A percentile compares a stretch with the other conserved stretches of the same genome.
phyloP scores from a whole-genome alignment of 1,284 basidiomycete species.

The Apiotrichum gracile region DNA sequence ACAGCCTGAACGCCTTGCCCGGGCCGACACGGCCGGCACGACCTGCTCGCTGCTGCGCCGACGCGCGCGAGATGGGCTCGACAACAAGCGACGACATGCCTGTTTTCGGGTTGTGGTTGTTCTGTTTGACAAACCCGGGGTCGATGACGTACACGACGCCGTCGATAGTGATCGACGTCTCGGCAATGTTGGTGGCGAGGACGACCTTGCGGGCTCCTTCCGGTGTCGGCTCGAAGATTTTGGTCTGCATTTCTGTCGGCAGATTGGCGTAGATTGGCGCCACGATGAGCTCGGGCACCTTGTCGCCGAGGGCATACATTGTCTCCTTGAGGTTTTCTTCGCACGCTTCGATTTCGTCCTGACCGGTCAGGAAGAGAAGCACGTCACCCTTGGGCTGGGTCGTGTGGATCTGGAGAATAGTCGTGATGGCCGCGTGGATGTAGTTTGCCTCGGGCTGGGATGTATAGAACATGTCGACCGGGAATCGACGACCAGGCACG shows the following conservation, averaged over 20 bases:
- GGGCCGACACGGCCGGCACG: constrained; percentile 95
- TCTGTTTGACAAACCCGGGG: constrained; percentile 96
- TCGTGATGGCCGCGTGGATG: constrained; percentile 95
- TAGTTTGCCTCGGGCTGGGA: constrained; percentile 98
- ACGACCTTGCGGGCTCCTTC: constrained; percentile 95
- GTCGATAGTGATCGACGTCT: constrained; percentile 96
- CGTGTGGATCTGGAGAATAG: constrained; percentile 97
- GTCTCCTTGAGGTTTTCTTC: constrained; percentile 95
- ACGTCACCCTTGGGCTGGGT: constrained; percentile 98
- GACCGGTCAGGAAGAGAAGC: constrained; percentile 94
- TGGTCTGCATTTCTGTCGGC: constrained; percentile 97
- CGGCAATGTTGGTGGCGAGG: constrained; percentile 96
- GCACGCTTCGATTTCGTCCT: constrained; percentile 98
- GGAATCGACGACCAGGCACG: constrained; percentile 93
- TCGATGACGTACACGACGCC: constrained; percentile 98
- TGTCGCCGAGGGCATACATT: constrained; percentile 87
- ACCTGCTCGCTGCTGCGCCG: constrained; percentile 93
- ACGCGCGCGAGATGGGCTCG: constrained; percentile 91
- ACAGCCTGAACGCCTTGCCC: constrained; percentile 89
- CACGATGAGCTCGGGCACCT: constrained; percentile 87
- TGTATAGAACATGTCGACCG: constrained; percentile 98
- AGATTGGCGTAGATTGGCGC: constrained; percentile 98
- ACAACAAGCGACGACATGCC: constrained; percentile 94
- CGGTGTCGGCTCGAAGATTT: constrained; percentile 98
- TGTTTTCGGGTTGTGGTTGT: constrained; percentile 91